Evolutionary conservation across 176 grass and related monocot genomes (phyloP).

Genomic region (Phyllostachys edulis): DNA sequence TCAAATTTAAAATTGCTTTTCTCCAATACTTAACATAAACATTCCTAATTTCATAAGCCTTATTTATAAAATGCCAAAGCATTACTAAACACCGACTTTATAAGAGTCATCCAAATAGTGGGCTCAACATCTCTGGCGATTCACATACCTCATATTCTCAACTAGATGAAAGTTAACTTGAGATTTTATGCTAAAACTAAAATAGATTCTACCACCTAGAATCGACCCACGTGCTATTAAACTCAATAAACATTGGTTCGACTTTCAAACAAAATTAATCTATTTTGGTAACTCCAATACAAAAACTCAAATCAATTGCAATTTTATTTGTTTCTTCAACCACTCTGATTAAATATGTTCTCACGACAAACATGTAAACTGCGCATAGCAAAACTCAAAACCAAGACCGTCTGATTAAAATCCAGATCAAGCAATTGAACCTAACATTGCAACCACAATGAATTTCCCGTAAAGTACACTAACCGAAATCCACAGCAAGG

Average conservation of each 20-base stretch:
- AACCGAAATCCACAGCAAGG: background rate
- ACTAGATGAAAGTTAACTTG: background rate
- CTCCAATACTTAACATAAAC: background rate
- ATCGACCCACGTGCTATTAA: background rate
- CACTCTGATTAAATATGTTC: background rate
- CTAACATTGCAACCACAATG: background rate
- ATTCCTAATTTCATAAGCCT: background rate
- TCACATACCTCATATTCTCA: background rate
- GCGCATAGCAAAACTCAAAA: background rate
- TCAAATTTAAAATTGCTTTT: background rate
- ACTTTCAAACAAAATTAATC: background rate
- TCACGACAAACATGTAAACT: background rate
- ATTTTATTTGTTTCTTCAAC: background rate
- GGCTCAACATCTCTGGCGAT: background rate
- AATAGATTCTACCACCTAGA: background rate
- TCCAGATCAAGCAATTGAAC: background rate
- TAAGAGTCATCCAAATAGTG: background rate
- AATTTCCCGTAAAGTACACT: background rate
- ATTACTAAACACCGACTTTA: background rate
- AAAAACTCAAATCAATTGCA: background rate
- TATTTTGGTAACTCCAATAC: background rate
- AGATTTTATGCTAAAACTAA: constrained; percentile 6
- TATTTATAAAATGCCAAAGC: background rate
- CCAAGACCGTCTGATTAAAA: background rate
- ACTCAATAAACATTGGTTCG: background rate